Base-by-base conservation (phyloP, 1,284 basidiomycete genomes). In the Leccinum huronense region DNA sequence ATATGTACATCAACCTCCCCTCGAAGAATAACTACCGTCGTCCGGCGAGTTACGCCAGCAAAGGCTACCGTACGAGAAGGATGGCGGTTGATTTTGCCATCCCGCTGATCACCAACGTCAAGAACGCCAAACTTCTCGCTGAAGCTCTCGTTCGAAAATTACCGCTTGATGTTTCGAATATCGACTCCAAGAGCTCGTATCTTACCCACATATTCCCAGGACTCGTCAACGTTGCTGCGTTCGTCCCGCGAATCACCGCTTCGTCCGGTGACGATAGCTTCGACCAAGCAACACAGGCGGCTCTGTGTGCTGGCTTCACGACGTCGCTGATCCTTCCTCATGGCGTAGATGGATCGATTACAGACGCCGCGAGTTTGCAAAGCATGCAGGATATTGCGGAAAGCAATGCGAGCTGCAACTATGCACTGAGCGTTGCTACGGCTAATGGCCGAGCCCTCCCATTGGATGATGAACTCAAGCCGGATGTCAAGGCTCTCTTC, bases 51-150 rank as follows among this genome's bases (percentile, higher is more conserved):
- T 99, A 98, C 77, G 89, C 95, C 63, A 98, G 95, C 76, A 97
- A 97, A 78, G 97, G 97, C 11, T 99, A 99, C 79, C 88, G 89
- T 67, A 97, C 95, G 36, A 93, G 97, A 76, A 92, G 97, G 69
- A 96, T 98, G 93, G 97, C 97, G n/a, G 97, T 99, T 68, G 97
- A 99, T 79, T 98, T 97, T 73, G 96, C 95, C 38, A 90, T 99
- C 45, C 97, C 97, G 0, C 84, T 99, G 61, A 95, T 99, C 76
- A 99, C 97, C 65, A 99, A 99, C 76, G 93, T 99, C 80, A 99
- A 99, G 83, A 96, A 95, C 75, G 97, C 97, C 67, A 99, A 99
- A 80, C 85, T 99, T 73, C 87, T 99, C 59, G 92, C 95, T 48
- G 96, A 99, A 78, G 97, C 97, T 2, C 86, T 99, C 65, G 91